Evolutionary conservation across 331 rosid genomes (phyloP).

Genomic region (Stylosanthes scabra): DNA sequence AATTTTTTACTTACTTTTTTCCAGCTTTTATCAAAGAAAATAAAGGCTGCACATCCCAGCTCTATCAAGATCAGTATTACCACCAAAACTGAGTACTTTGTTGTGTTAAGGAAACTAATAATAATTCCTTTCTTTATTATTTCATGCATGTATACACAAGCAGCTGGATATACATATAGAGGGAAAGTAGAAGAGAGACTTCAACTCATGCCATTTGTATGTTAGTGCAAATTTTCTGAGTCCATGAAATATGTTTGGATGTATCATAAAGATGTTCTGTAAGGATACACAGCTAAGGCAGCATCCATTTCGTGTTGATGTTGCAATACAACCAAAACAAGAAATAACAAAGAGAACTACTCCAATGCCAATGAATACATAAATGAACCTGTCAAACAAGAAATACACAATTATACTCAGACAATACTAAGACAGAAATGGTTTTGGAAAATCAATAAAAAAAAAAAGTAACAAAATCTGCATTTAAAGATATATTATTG

Average conservation of each 20-base stretch:
- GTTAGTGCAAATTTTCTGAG: constrained; percentile 17
- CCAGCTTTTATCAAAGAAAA: constrained; percentile 93
- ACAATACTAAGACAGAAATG: constrained; percentile 15
- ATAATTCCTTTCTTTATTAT: constrained; percentile 8
- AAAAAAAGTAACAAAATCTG: background rate
- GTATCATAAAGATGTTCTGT: constrained; percentile 25
- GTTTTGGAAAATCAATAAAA: constrained; percentile 26
- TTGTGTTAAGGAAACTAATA: constrained; percentile 69
- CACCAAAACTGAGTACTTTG: constrained; percentile 78
- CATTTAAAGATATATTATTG: constrained; percentile 1
- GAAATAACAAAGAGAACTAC: constrained; percentile 73
- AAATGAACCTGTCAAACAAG: constrained; percentile 83
- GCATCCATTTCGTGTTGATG: constrained; percentile 76
- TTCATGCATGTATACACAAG: constrained; percentile 10
- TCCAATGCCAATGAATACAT: constrained; percentile 90
- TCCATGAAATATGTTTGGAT: constrained; percentile 9
- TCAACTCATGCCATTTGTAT: constrained; percentile 2
- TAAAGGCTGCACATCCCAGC: constrained; percentile 86
- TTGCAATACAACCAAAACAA: constrained; percentile 90
- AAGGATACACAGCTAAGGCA: constrained; percentile 97
- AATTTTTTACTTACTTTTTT: constrained; percentile 62
- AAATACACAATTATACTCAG: constrained; percentile 28
- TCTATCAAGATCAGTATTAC: constrained; percentile 78
- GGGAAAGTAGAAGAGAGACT: constrained; percentile 1
- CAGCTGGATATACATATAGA: background rate